A percentile compares a stretch with the other conserved stretches of the same genome.
phyloP scores from a whole-genome alignment of 2,329 filamentous ascomycete genomes.

The Botrytis byssoidea region DNA sequence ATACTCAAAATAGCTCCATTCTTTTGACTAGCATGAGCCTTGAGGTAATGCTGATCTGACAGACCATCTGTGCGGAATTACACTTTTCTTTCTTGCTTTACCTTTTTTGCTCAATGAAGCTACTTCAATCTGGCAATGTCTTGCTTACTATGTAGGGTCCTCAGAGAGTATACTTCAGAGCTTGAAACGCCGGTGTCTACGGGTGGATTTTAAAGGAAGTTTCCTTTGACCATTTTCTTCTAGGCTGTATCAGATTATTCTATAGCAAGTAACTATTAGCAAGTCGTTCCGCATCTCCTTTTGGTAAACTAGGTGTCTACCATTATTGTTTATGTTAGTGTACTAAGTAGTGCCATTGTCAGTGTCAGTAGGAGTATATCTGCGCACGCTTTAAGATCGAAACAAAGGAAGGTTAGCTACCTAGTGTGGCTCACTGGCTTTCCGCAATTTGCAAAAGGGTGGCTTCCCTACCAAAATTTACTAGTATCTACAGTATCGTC shows the following conservation, averaged over 20 bases:
- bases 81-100: not conserved
- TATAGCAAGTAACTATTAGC: not conserved
- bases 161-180: not conserved
- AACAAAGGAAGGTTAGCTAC: slow-evolving; percentile 7
- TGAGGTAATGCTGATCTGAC: slow-evolving; percentile 8
- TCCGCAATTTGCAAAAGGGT: not conserved
- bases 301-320: not conserved
- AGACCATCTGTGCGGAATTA: not conserved
- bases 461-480: not conserved
- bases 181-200: slow-evolving; percentile 10
- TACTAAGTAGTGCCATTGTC: not conserved
- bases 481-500: not conserved
- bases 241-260: slow-evolving; percentile 5
- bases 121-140: not conserved
- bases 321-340: slow-evolving; percentile 1
- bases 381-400: slow-evolving; percentile 2
- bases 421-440: not conserved
- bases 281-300: not conserved
- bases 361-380: not conserved
- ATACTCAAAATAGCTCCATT: not conserved
- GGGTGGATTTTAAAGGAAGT: not conserved
- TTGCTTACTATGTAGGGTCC: not conserved
- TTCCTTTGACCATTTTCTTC: not conserved
- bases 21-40: not conserved
- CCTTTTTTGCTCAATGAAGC: not conserved